Evolutionary conservation across 2,329 filamentous ascomycete genomes (phyloP).

Genomic region (Aspergillus caelatus): DNA sequence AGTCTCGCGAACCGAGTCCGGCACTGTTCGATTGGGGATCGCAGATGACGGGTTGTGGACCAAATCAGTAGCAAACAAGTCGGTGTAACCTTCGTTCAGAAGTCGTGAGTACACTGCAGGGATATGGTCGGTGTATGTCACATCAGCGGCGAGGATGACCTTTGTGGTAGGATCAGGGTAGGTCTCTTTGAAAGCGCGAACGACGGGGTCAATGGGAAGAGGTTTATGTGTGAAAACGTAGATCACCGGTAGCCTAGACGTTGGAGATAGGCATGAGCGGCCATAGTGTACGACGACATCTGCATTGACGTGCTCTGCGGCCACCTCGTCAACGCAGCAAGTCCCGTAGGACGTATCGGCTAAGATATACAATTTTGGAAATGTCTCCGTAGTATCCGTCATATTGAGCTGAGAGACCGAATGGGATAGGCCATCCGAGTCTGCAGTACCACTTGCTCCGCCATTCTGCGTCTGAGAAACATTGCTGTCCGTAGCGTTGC

Average conservation of each 20-base stretch:
- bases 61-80: constrained; percentile 70
- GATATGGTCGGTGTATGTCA: constrained; percentile 81
- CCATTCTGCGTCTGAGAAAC: constrained; percentile 16
- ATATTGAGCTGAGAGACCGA: constrained; percentile 31
- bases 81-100: constrained; percentile 65
- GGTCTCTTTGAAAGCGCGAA: constrained; percentile 66
- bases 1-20: constrained; percentile 50
- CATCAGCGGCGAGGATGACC: constrained; percentile 82
- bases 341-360: constrained; percentile 96
- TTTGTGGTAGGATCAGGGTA: constrained; percentile 67
- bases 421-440: constrained; percentile 24
- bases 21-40: constrained; percentile 81
- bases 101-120: constrained; percentile 59
- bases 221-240: constrained; percentile 82
- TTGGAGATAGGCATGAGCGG: constrained; percentile 86
- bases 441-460: constrained; percentile 12
- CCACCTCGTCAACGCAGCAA: constrained; percentile 96
- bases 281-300: constrained; percentile 95
- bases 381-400: constrained; percentile 23
- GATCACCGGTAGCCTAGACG: constrained; percentile 81
- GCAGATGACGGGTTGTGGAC: constrained; percentile 75
- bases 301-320: constrained; percentile 88
- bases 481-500: constrained; percentile 21
- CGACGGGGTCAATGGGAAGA: constrained; percentile 64
- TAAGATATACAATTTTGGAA: constrained; percentile 71